Conservation (phyloP, 163 green algal genomes). For the Volvox carteri region DNA sequence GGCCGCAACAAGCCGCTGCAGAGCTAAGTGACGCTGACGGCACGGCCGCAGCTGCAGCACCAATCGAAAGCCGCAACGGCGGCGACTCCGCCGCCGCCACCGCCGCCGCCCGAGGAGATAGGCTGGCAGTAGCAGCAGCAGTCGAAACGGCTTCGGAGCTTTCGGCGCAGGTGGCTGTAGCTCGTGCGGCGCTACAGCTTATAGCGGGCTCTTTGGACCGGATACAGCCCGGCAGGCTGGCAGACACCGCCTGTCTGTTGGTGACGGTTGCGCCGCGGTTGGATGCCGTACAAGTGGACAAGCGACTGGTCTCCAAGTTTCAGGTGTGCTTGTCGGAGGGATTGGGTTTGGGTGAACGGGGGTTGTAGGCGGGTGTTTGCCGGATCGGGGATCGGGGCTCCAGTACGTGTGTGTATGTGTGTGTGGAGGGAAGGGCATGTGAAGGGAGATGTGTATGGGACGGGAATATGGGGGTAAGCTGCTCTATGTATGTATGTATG, state of each 20-base stretch:
- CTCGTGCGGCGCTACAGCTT: background rate
- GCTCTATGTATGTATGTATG: too few relatives aligned
- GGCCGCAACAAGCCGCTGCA: background rate
- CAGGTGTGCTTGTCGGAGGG: too few relatives aligned
- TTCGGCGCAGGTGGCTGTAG: conserved; percentile 6
- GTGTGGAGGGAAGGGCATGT: too few relatives aligned
- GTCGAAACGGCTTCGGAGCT: background rate
- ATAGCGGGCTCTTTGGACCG: background rate
- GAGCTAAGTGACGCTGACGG: too few relatives aligned
- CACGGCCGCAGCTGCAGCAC: background rate
- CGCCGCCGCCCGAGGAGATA: background rate
- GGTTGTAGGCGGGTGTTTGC: too few relatives aligned
- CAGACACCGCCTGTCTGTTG: background rate
- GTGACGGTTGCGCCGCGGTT: background rate
- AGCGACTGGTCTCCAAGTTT: background rate
- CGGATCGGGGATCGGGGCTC: too few relatives aligned
- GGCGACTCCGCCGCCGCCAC: background rate
- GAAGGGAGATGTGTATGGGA: too few relatives aligned
- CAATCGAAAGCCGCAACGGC: background rate
- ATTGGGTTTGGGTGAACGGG: too few relatives aligned
- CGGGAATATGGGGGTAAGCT: too few relatives aligned
- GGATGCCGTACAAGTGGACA: background rate
- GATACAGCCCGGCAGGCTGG: conserved; percentile 30
- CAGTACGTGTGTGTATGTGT: background rate
- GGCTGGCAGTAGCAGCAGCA: background rate